These are phyloP conservation scores for Rutstroemia sp. DNA, from an alignment of 2,329 filamentous ascomycete species.

Conservation along the genomic window DNA sequence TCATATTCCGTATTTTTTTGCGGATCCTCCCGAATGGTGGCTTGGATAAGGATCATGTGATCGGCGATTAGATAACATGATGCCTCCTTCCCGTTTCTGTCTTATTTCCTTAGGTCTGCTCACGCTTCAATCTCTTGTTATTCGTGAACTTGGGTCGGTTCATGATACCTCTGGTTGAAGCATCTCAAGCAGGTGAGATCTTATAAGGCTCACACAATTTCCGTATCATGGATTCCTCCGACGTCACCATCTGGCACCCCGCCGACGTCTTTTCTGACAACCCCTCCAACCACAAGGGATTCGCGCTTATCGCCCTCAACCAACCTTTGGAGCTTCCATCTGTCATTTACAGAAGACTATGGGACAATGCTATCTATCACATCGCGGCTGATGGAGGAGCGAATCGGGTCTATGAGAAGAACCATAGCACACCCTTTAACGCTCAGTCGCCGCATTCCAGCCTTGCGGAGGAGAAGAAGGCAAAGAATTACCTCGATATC, in stretches of 20 bases:
- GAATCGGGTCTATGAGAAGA: slow-evolving; percentile 56
- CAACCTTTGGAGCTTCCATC: slow-evolving; percentile 45
- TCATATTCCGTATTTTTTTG: slow-evolving; percentile 10
- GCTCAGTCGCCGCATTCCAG: not conserved
- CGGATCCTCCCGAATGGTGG: not conserved
- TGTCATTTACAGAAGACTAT: slow-evolving; percentile 30
- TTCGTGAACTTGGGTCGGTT: not conserved
- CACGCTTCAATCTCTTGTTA: not conserved
- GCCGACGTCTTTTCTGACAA: slow-evolving; percentile 24
- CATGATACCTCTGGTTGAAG: not conserved
- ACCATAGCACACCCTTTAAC: slow-evolving; percentile 6
- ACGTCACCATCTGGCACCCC: slow-evolving; percentile 30
- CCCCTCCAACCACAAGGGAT: slow-evolving; percentile 25
- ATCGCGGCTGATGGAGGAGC: slow-evolving; percentile 90
- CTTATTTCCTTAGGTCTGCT: not conserved
- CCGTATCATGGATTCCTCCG: slow-evolving; percentile 8
- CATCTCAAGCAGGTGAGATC: not conserved
- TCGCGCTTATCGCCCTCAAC: slow-evolving; percentile 52
- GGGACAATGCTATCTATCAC: slow-evolving; percentile 45
- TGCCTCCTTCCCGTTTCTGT: not conserved
- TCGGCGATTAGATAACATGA: slow-evolving; percentile 3
- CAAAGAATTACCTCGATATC: slow-evolving; percentile 1
- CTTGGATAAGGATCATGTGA: not conserved
- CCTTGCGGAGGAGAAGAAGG: slow-evolving; percentile 19
- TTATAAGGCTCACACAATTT: not conserved